A percentile compares a stretch with the other conserved stretches of the same genome.
These are phyloP conservation scores for Pugionium dolabratum DNA, from an alignment of 345 rosid species.

Conservation along the genomic window DNA sequence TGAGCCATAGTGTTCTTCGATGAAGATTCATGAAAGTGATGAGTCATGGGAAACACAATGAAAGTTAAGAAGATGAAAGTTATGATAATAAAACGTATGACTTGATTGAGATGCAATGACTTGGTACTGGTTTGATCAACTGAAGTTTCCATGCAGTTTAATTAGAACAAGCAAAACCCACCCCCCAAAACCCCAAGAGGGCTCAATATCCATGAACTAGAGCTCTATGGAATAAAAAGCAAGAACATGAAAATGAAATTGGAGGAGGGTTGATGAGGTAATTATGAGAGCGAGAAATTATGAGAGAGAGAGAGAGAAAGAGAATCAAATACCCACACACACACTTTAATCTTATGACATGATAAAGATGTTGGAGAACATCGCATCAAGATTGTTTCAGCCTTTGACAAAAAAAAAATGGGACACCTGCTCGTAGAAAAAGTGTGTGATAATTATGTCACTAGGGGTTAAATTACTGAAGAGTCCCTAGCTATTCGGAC, in stretches of 20 bases:
- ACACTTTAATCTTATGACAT: constrained; percentile 11
- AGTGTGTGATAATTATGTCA: constrained; percentile 14
- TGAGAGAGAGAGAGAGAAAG: neutral
- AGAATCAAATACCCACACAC: constrained; percentile 22
- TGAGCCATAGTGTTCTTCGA: constrained; percentile 26
- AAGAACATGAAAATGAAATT: neutral
- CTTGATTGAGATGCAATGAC: constrained; percentile 21
- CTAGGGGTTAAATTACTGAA: constrained; percentile 9
- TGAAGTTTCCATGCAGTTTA: constrained; percentile 59
- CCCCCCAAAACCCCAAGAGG: constrained; percentile 71
- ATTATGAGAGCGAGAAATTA: constrained; percentile 16
- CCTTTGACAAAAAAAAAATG: constrained; percentile 1
- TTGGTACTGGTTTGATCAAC: constrained; percentile 42
- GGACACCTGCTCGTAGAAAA: constrained; percentile 19
- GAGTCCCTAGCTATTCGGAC: neutral
- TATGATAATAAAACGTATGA: constrained; percentile 9
- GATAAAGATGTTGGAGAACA: constrained; percentile 23
- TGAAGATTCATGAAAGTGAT: constrained; percentile 3
- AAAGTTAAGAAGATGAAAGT: constrained; percentile 42
- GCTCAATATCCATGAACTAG: constrained; percentile 89
- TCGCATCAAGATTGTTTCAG: constrained; percentile 28
- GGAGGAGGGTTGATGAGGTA: constrained; percentile 20
- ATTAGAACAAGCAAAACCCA: constrained; percentile 43
- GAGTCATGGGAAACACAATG: constrained; percentile 33
- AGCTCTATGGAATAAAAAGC: constrained; percentile 1